Evolutionary conservation across 176 grass and related monocot species (phyloP).

Genomic region (Bolboschoenus planiculmis): DNA sequence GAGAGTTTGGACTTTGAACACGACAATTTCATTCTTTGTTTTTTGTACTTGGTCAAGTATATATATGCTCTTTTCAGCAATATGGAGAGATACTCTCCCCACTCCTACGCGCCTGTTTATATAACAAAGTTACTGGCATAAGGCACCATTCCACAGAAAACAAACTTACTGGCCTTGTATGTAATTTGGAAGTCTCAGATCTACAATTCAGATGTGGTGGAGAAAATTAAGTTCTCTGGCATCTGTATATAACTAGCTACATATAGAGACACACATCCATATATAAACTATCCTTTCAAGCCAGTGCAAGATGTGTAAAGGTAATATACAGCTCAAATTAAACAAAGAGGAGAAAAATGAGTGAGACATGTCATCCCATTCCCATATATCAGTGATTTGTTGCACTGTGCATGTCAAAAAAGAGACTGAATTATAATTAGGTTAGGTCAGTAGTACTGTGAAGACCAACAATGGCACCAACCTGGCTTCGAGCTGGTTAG

Average conservation of each 20-base stretch:
- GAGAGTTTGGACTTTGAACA: background rate
- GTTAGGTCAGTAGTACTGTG: background rate
- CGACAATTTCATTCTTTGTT: background rate
- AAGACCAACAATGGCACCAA: constrained; percentile 6
- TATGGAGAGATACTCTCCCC: background rate
- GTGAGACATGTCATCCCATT: background rate
- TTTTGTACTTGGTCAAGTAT: background rate
- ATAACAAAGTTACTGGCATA: background rate
- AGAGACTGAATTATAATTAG: background rate
- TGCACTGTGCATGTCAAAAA: constrained; percentile 1
- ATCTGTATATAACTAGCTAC: too few relatives aligned
- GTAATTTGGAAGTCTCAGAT: background rate
- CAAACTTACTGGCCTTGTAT: too few relatives aligned
- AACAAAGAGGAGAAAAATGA: background rate
- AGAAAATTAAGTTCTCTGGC: background rate
- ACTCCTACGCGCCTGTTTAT: background rate
- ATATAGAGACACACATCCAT: background rate
- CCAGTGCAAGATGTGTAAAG: background rate
- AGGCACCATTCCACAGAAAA: background rate
- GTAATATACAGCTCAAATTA: background rate
- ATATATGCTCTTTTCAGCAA: background rate
- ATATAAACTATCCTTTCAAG: background rate
- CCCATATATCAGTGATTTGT: constrained; percentile 6
- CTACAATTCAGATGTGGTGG: background rate
- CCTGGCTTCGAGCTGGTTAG: background rate